Evolutionary conservation across 75 land plant genomes (phyloP), one percentile per base, ranked within the genome.

Genomic region (Isoetes taiwanensis): DNA sequence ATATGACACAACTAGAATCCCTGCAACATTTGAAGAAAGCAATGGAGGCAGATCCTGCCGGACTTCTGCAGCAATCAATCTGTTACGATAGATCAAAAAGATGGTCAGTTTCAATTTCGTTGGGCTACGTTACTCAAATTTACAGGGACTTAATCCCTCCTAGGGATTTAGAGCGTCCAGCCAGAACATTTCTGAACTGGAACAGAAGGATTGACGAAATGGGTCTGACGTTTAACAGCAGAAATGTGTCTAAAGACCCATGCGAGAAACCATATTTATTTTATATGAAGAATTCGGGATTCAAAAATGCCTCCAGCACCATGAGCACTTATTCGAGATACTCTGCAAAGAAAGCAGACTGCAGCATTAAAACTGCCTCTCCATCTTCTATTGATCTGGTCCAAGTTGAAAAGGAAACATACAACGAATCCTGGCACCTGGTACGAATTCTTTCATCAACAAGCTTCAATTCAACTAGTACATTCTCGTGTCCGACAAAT

Each of bases 51-150:
- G 94, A 90, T 50, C 66, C 80, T 4, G 67, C 65, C 23, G 74
- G 88, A 30, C 52, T 80, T 54, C 52, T 90, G 21, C 97, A 90
- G 65, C 87, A 90, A 57, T 68, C 82, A 0, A 72, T 90, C 34
- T 80, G 86, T 43, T 90, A 90, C 46, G 80, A 83, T 19, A 61
- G 66, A 1, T 63, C 61, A 48, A 71, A 56, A 4, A 71, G 63
- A 33, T 72, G 66, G 56, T 86, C 94, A 0, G 50, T 90, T 21
- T 86, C 94, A 0, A 41, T 90, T 1, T 86, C 97, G 2, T 80
- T 82, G 78, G 97, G 97, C 5, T 90, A 86, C 43, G 71, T 68
- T 14, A 76, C 83, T 57, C 84, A 80, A 33, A 71, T 87, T 1
- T 82, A 57, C 61, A 72, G 68, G 42, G 59, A 76, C 1, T 75